These are phyloP conservation scores for Herpotrichia juniperi DNA, from an alignment of 2,329 filamentous ascomycete genomes.

Conservation along the genomic window DNA sequence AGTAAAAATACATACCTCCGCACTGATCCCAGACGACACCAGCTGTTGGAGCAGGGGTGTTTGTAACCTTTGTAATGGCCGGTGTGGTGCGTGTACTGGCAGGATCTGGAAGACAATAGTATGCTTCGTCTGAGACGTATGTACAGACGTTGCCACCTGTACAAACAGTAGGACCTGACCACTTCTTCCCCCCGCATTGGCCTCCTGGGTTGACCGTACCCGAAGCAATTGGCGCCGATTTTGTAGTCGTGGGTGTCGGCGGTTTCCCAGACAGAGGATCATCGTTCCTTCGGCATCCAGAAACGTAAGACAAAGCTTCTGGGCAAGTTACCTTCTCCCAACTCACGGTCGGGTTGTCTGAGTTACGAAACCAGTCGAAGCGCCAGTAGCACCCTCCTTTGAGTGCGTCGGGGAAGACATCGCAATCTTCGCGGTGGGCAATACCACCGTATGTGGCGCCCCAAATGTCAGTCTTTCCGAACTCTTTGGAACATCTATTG, in stretches of 20 bases:
- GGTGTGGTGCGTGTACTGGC: slow-evolving; percentile 16
- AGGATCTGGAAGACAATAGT: slow-evolving; percentile 23
- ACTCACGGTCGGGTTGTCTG: slow-evolving; percentile 61
- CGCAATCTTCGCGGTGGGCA: slow-evolving; percentile 57
- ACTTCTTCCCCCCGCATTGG: slow-evolving; percentile 21
- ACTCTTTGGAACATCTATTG: slow-evolving; percentile 59
- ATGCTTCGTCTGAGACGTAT: slow-evolving; percentile 18
- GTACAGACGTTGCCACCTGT: slow-evolving; percentile 20
- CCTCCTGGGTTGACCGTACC: slow-evolving; percentile 22
- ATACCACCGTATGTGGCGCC: slow-evolving; percentile 66
- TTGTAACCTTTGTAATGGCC: slow-evolving; percentile 1
- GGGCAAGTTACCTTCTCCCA: slow-evolving; percentile 65
- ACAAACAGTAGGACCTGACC: slow-evolving; percentile 23
- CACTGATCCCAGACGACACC: slow-evolving; percentile 21
- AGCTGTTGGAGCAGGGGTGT: slow-evolving; percentile 15
- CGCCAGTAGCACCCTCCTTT: slow-evolving; percentile 67
- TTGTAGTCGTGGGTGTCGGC: slow-evolving; percentile 17
- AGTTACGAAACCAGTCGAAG: slow-evolving; percentile 67
- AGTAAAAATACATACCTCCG: slow-evolving; percentile 15
- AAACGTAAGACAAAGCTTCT: slow-evolving; percentile 53
- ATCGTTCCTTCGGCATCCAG: slow-evolving; percentile 46
- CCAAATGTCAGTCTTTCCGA: slow-evolving; percentile 56
- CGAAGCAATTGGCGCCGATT: slow-evolving; percentile 17
- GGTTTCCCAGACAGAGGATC: slow-evolving; percentile 21
- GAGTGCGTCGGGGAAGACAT: slow-evolving; percentile 59